These are phyloP conservation scores for Xylaria scruposa DNA, from an alignment of 495 filamentous ascomycete genomes.

Conservation along the genomic window DNA sequence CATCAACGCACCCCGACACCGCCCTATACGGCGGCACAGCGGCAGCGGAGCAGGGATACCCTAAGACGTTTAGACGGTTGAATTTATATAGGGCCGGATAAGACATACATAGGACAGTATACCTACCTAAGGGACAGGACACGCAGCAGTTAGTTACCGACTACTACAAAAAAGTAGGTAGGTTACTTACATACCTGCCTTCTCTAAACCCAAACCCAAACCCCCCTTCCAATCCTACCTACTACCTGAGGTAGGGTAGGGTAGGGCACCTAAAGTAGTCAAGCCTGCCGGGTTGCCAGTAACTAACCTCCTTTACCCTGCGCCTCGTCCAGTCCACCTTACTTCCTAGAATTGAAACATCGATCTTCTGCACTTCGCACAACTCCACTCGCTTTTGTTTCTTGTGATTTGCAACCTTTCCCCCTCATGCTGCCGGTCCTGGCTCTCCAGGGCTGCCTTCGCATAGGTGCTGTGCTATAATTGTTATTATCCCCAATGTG, in stretches of 20 bases:
- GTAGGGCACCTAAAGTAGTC: slow-evolving; percentile 5
- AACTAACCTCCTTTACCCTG: slow-evolving; percentile 37
- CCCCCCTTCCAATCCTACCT: neutral
- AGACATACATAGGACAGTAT: neutral
- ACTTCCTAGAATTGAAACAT: slow-evolving; percentile 43
- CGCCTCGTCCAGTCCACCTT: slow-evolving; percentile 33
- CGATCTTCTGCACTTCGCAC: slow-evolving; percentile 44
- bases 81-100: neutral
- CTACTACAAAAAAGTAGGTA: neutral
- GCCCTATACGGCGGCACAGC: neutral
- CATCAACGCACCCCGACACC: neutral
- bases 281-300: slow-evolving; percentile 13
- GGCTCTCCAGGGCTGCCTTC: slow-evolving; percentile 49
- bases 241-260: slow-evolving; percentile 1
- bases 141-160: neutral
- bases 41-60: slow-evolving; percentile 6
- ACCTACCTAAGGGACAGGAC: neutral
- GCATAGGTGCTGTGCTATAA: slow-evolving; percentile 42
- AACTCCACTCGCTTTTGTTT: slow-evolving; percentile 47
- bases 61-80: neutral
- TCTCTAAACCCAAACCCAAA: neutral
- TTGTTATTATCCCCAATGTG: slow-evolving; percentile 44
- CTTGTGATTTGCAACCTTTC: slow-evolving; percentile 31
- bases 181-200: neutral
- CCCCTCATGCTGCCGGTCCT: slow-evolving; percentile 43